Evolutionary conservation across 2,329 filamentous ascomycete species (phyloP).

Genomic region (Calonectria honghensis): DNA sequence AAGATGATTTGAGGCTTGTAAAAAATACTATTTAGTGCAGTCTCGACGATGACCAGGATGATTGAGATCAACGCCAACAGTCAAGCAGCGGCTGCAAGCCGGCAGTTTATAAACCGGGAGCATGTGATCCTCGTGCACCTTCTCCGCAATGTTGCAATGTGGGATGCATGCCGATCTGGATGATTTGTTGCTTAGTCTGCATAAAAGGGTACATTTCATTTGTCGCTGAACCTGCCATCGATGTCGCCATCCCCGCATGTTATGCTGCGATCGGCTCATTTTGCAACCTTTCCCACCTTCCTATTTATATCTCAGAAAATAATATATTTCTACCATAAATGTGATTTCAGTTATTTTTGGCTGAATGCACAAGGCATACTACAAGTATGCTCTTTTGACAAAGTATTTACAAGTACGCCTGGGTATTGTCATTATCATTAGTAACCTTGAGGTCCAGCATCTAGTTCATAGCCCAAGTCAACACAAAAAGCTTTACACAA

Average conservation of each 20-base stretch:
- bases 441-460: no score
- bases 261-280: conserved; percentile 34
- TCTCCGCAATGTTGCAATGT: conserved; percentile 43
- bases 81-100: no score
- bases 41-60: not conserved
- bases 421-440: not conserved
- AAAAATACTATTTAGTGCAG: not conserved
- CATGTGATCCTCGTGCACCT: conserved; percentile 18
- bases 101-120: conserved; percentile 5
- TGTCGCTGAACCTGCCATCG: conserved; percentile 1
- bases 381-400: not conserved
- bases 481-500: no score
- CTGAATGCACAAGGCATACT: not conserved
- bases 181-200: conserved; percentile 21
- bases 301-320: not conserved
- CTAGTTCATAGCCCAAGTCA: no score
- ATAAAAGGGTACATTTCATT: conserved; percentile 28
- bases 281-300: not conserved
- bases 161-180: conserved; percentile 30
- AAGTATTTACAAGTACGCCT: not conserved
- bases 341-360: not conserved
- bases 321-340: not conserved
- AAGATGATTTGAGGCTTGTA: not conserved
- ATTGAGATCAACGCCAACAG: not conserved
- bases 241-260: conserved; percentile 43